phyloP scores from a whole-genome alignment of 768 basidiomycete species.

The Tephrocybe rancida region DNA sequence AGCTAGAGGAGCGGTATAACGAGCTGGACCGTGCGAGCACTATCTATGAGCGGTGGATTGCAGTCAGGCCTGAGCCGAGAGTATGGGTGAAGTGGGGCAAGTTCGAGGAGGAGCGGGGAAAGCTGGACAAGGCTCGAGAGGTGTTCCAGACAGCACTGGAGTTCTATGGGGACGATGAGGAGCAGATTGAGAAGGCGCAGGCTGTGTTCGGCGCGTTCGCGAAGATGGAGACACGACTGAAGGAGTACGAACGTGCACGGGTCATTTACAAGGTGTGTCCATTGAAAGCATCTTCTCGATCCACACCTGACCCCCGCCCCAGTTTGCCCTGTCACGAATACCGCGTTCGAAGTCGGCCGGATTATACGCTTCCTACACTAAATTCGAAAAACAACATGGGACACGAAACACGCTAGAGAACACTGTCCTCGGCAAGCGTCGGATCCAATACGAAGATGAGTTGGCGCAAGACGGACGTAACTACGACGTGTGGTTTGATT shows the following conservation, averaged over 20 bases:
- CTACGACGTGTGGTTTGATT: conserved; percentile 99
- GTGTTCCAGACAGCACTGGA: conserved; percentile 91
- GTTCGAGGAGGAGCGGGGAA: conserved; percentile 84
- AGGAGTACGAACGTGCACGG: conserved; percentile 95
- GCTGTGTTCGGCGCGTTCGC: conserved; percentile 92
- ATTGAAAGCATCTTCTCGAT: neutral
- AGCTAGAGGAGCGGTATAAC: conserved; percentile 91
- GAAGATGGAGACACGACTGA: conserved; percentile 94
- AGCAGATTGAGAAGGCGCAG: conserved; percentile 95
- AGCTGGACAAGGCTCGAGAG: conserved; percentile 74
- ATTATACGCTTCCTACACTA: conserved; percentile 92
- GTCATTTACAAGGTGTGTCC: conserved; percentile 92
- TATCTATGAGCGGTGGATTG: conserved; percentile 92
- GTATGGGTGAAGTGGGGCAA: conserved; percentile 87
- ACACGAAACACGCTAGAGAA: conserved; percentile 84
- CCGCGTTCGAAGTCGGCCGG: conserved; percentile 89
- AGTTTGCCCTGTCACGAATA: conserved; percentile 95
- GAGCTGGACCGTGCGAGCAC: conserved; percentile 91
- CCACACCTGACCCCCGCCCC: neutral
- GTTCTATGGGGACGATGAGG: conserved; percentile 87
- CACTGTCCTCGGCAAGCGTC: conserved; percentile 95
- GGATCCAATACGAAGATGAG: conserved; percentile 99
- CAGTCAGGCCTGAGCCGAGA: conserved; percentile 73
- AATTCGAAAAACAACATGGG: conserved; percentile 98
- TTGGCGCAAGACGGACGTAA: conserved; percentile 88